Evolutionary conservation across 306 rosid genomes (phyloP).

Genomic region (Quercus bicolor): DNA sequence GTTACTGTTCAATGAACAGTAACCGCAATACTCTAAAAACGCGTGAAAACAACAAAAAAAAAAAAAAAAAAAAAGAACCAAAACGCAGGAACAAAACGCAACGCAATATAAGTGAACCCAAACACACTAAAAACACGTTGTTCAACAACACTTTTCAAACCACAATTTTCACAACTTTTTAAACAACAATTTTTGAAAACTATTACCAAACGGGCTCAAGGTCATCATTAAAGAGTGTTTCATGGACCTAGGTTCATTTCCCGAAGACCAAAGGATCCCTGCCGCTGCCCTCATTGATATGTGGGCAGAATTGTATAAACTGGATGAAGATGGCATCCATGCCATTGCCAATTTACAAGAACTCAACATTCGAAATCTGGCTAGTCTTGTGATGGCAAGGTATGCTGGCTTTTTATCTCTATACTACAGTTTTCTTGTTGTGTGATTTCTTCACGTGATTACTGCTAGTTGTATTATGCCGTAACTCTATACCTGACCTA

Average conservation of each 20-base stretch:
- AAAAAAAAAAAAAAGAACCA: too few relatives aligned
- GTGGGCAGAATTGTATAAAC: conserved; percentile 38
- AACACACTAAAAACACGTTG: too few relatives aligned
- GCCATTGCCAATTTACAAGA: conserved; percentile 37
- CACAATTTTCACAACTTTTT: too few relatives aligned
- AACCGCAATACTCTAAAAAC: too few relatives aligned
- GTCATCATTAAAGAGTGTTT: conserved; percentile 25
- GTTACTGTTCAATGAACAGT: too few relatives aligned
- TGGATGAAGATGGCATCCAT: conserved; percentile 28
- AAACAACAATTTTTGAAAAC: too few relatives aligned
- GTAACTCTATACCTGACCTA: not conserved
- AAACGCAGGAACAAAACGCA: too few relatives aligned
- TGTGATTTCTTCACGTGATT: not conserved
- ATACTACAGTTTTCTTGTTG: not conserved
- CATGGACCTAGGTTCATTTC: conserved; percentile 58
- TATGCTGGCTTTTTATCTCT: conserved; percentile 19
- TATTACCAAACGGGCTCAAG: too few relatives aligned
- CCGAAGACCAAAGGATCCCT: conserved; percentile 60
- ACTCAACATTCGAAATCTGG: conserved; percentile 31
- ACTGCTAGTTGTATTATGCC: not conserved
- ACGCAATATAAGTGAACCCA: too few relatives aligned
- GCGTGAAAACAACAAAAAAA: too few relatives aligned
- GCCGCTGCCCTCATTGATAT: conserved; percentile 57
- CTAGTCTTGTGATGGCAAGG: conserved; percentile 47
- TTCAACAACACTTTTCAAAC: too few relatives aligned